Base-by-base conservation (phyloP, 768 basidiomycete species). In the Suillus tomentosus region DNA sequence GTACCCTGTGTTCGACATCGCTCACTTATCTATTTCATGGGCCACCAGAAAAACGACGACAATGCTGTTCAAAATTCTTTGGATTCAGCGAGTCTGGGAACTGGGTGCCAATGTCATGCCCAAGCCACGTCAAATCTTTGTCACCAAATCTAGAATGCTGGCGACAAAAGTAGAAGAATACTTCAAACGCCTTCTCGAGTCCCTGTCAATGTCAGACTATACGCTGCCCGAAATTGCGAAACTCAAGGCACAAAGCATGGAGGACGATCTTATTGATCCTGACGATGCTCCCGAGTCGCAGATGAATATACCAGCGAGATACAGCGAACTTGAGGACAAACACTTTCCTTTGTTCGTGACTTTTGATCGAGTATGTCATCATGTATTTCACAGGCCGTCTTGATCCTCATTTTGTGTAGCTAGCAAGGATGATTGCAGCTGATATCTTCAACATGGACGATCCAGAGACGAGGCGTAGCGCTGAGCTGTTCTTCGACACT, bases 261-360 rank as follows among this genome's bases (percentile, higher is more conserved):
- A 68, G 45, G 68, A 9, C 70, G 82, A 64, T 62, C 7, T 70
- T 34, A 24, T 71, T 0, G 84, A 87, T 31, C 15, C 1, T 6
- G 65, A 70, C 0, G 66, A 84, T 85, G 48, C 74, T 81, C 54
- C 71, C 64, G 2, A 70, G 73, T 60, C 77, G 4, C 67, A 42
- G 27, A 48, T 37, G 6, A 62, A 64, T 51, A 61, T 71, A 14
- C 89, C 89, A 0, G 60, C 66, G 27, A 78, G 70, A 42, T 92
- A 82, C 65, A 88, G 86, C 60, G 78, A 81, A 13, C 76, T 92
- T 19, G 71, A 77, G 48, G 87, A 88, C 43, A 68, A 79, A 0
- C 82, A 92, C 68, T 92, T 91, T 60, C 90, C 91, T 0, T 72
- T 92, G 48, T 92, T 91, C 65, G 68, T 89, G 1, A 88, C 90